phyloP scores from a whole-genome alignment of 257 asterid genomes.

The Schizonepeta tenuifolia region DNA sequence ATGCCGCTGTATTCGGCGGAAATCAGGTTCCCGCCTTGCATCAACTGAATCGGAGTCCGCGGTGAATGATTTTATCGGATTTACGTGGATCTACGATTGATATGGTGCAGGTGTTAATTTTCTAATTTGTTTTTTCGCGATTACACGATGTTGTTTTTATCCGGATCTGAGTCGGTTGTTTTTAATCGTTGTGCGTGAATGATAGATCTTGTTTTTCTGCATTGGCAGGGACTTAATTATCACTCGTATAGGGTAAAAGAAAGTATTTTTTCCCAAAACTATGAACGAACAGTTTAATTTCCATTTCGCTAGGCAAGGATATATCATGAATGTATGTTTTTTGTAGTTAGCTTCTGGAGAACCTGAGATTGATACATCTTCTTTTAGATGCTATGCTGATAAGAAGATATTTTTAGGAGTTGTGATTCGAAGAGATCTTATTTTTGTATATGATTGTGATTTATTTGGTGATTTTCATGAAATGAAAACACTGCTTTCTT shows the following conservation, averaged over 20 bases:
- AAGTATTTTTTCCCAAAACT: not conserved
- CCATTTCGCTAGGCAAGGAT: not conserved
- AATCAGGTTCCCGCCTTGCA: conserved; percentile 76
- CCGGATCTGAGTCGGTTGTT: conserved; percentile 34
- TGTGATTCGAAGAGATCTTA: conserved; percentile 14
- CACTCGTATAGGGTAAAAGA: not conserved
- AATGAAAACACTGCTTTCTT: not conserved
- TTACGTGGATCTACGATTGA: conserved; percentile 38
- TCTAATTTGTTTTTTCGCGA: not conserved
- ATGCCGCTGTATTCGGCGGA: conserved; percentile 39
- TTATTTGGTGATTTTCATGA: not conserved
- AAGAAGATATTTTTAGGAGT: not conserved
- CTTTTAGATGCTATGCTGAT: conserved; percentile 11
- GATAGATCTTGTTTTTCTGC: conserved; percentile 27
- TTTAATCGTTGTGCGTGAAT: not conserved
- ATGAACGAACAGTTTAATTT: not conserved
- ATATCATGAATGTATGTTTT: not conserved
- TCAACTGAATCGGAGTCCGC: conserved; percentile 84
- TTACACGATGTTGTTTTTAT: not conserved
- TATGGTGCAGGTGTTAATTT: conserved; percentile 22
- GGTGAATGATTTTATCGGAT: conserved; percentile 29
- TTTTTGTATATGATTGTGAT: not conserved
- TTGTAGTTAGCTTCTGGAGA: not conserved
- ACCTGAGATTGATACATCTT: conserved; percentile 12
- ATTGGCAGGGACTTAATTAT: conserved; percentile 13